phyloP scores from a whole-genome alignment of 192 early-diverging fungal genomes.

The Coemansia sp. region DNA sequence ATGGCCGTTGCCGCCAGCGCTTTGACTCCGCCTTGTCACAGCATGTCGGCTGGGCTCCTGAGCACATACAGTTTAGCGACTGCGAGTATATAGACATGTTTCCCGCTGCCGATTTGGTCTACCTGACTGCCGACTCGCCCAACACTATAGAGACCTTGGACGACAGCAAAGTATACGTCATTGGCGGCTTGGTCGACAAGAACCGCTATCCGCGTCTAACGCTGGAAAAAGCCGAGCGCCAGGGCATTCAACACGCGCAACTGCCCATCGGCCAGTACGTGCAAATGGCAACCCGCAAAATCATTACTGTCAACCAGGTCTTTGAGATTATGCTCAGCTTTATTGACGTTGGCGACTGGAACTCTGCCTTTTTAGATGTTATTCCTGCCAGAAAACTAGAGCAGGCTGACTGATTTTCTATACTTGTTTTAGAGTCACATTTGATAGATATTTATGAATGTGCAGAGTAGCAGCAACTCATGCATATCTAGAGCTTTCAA shows the following conservation, averaged over 20 bases:
- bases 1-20: slow-evolving; percentile 47
- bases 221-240: slow-evolving; percentile 68
- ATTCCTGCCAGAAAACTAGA: slow-evolving; percentile 58
- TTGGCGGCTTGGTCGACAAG: slow-evolving; percentile 94
- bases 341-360: slow-evolving; percentile 77
- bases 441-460: no score
- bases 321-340: slow-evolving; percentile 84
- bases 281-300: slow-evolving; percentile 70
- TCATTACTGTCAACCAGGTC: slow-evolving; percentile 94
- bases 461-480: no score
- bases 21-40: slow-evolving; percentile 45
- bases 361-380: slow-evolving; percentile 79
- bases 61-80: slow-evolving; percentile 22
- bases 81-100: slow-evolving; percentile 44
- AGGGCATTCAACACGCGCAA: slow-evolving; percentile 68
- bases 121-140: slow-evolving; percentile 85
- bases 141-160: slow-evolving; percentile 67
- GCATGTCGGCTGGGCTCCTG: slow-evolving; percentile 52
- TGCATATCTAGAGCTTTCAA: no score
- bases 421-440: no score
- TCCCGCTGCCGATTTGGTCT: slow-evolving; percentile 65
- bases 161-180: slow-evolving; percentile 72
- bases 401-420: no score
- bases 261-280: slow-evolving; percentile 87
- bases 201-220: slow-evolving; percentile 82